These are phyloP conservation scores for Chaetomium sp. DNA, from an alignment of 2,329 filamentous ascomycete species.

Conservation along the genomic window DNA sequence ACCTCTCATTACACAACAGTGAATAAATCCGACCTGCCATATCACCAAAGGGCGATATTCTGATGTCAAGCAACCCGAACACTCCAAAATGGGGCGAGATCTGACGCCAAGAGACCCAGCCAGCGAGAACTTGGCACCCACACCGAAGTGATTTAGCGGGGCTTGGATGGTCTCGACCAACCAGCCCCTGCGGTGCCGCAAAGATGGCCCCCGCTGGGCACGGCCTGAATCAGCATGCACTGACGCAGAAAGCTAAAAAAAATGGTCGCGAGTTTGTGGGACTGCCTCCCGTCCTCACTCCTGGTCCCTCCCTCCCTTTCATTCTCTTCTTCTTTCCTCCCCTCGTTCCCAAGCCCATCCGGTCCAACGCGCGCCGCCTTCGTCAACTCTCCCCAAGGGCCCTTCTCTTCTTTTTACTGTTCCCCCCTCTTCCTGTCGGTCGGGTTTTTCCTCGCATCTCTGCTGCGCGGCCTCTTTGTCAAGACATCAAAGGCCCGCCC, in stretches of 20 bases:
- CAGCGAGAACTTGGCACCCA: slow-evolving; percentile 12
- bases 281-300: slow-evolving; percentile 26
- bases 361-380: slow-evolving; percentile 46
- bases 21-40: background rate
- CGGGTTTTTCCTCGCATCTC: slow-evolving; percentile 32
- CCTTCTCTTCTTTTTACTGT: slow-evolving; percentile 43
- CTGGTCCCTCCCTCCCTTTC: slow-evolving; percentile 20
- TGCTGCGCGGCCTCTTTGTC: slow-evolving; percentile 35
- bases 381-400: slow-evolving; percentile 48
- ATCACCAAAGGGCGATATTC: background rate
- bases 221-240: slow-evolving; percentile 34
- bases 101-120: slow-evolving; percentile 13
- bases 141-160: background rate
- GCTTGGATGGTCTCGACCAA: slow-evolving; percentile 18
- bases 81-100: slow-evolving; percentile 4
- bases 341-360: slow-evolving; percentile 19
- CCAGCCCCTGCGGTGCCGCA: slow-evolving; percentile 21
- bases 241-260: slow-evolving; percentile 30
- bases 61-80: background rate
- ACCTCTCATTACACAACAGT: background rate
- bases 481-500: slow-evolving; percentile 35
- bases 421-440: slow-evolving; percentile 34
- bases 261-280: slow-evolving; percentile 37
- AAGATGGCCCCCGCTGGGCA: slow-evolving; percentile 20
- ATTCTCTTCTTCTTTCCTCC: slow-evolving; percentile 20